A percentile compares a stretch with the other conserved stretches of the same genome.
phyloP scores from a whole-genome alignment of 495 filamentous ascomycete genomes.

The Jackrogersella multiformis region DNA sequence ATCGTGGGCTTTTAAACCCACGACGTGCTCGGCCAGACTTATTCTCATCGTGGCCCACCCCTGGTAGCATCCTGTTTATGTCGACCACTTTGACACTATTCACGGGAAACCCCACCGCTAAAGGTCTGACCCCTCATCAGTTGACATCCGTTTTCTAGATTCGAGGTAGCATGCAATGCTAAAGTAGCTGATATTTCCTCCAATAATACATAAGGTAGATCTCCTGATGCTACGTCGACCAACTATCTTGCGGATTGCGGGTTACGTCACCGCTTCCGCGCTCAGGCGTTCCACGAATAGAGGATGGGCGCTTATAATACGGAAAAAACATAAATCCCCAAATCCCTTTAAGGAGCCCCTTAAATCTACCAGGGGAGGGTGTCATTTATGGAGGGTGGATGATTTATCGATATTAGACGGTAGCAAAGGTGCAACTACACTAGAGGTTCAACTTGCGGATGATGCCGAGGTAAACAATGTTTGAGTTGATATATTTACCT shows the following conservation, averaged over 20 bases:
- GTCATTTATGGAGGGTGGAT: background rate
- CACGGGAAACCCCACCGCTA: background rate
- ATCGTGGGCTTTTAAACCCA: slow-evolving; percentile 8
- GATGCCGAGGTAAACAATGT: background rate
- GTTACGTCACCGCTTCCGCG: background rate
- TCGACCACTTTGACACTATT: slow-evolving; percentile 1
- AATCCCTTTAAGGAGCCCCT: background rate
- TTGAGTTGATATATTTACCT: background rate
- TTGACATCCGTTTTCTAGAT: slow-evolving; percentile 1
- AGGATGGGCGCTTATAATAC: slow-evolving; percentile 1
- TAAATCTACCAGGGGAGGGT: background rate
- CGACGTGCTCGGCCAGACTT: background rate
- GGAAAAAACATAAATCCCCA: background rate
- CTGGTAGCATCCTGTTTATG: slow-evolving; percentile 2
- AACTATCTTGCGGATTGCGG: slow-evolving; percentile 2
- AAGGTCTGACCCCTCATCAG: slow-evolving; percentile 5
- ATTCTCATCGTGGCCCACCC: background rate
- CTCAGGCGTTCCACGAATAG: slow-evolving; percentile 2
- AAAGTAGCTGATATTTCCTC: slow-evolving; percentile 2
- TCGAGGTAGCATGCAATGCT: slow-evolving; percentile 4
- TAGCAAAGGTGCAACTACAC: background rate
- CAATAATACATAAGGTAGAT: background rate
- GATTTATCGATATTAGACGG: background rate
- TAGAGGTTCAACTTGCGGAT: background rate
- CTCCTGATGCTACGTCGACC: slow-evolving; percentile 1